Percentiles rank a stretch among this genome's conserved stretches.
These are phyloP conservation scores for Colletotrichum filicis DNA, from an alignment of 2,329 filamentous ascomycete species.

Conservation along the genomic window DNA sequence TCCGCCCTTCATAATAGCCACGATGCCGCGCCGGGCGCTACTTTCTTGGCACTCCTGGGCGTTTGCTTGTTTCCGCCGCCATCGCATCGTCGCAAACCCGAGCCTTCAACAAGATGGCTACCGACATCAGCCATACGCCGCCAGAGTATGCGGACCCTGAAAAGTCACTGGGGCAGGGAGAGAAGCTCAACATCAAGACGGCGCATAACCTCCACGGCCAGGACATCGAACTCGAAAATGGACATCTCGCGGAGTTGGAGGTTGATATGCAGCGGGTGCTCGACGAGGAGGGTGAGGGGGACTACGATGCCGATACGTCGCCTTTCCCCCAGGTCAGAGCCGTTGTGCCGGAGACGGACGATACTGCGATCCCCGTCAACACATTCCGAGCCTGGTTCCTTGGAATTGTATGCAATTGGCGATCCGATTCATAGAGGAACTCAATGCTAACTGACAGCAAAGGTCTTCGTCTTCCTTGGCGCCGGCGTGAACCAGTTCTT, in stretches of 20 bases:
- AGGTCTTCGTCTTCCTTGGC: conserved; percentile 39
- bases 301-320: conserved; percentile 40
- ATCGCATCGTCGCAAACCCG: not conserved
- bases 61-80: not conserved
- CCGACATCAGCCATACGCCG: conserved; percentile 26
- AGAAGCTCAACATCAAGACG: conserved; percentile 11
- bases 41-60: conserved; percentile 24
- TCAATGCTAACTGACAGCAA: not conserved
- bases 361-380: conserved; percentile 42
- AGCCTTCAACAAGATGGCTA: not conserved
- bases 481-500: conserved; percentile 52
- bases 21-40: conserved; percentile 33
- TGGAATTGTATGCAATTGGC: conserved; percentile 51
- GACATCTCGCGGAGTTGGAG: conserved; percentile 30
- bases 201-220: conserved; percentile 17
- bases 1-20: not conserved
- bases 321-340: conserved; percentile 50
- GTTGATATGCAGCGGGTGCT: conserved; percentile 27
- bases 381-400: conserved; percentile 58
- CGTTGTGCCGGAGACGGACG: conserved; percentile 52
- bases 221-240: conserved; percentile 27
- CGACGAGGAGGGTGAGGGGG: conserved; percentile 7
- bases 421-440: not conserved
- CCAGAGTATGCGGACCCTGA: conserved; percentile 7
- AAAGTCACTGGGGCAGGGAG: not conserved